Base-by-base conservation (phyloP, 2,329 filamentous ascomycete species). In the Bimuria novae-zelandiae region DNA sequence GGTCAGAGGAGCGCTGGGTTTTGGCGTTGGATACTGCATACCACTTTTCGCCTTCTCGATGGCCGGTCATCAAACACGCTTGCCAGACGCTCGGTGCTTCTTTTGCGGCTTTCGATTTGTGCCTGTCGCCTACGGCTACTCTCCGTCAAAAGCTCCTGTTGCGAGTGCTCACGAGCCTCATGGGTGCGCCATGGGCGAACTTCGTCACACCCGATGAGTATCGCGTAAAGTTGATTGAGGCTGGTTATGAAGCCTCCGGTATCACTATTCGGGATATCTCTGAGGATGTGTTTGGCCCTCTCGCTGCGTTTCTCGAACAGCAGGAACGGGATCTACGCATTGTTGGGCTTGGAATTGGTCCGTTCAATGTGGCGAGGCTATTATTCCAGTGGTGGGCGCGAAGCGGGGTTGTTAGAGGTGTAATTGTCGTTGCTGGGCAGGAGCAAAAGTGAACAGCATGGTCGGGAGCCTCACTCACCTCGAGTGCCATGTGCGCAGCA, bases 21-120 rank as follows among this genome's bases (percentile, higher is more conserved):
- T 72, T 85, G 1, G 82, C 78, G 0, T 73, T 85, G 0, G 83
- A 85, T 61, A 81, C 81, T 2, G 63, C 84, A 4, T 85, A 85
- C 49, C 82, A 85, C 62, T 85, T 84, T 60, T 72, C 71, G 0
- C 83, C 82, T 0, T 83, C 81, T 0, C 71, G 82, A 12, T 72
- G 68, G 49, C 76, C 77, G 0, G 61, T 84, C 2, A 74, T 84
- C 12, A 51, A 67, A 7, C 72, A 79, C 37, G 75, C 79, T 1
- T 67, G 71, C 4, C 62, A 57, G 3, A 66, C 66, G 0, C 71
- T 84, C 0, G 59, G 73, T 3, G 81, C 82, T 1, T 77, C 79
- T 0, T 66, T 82, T 46, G 82, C 84, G 78, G 81, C 79, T 0
- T 85, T 84, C 53, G 83, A 85, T 52, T 71, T 85, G 1, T 60